Evolutionary conservation across 495 filamentous ascomycete genomes (phyloP).

Genomic region (Penicillium pancosmium): DNA sequence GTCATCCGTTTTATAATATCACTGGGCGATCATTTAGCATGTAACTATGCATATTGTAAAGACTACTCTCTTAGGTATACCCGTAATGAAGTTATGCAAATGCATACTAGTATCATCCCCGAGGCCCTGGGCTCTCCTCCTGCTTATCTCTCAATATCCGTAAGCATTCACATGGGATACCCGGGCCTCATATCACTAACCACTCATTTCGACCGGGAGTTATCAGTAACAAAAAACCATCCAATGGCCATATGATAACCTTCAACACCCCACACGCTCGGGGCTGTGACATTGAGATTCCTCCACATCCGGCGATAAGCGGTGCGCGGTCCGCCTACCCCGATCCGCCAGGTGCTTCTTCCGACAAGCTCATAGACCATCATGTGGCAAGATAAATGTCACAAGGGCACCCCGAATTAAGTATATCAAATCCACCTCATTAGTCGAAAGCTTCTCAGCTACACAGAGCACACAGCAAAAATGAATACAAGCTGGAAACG

Average conservation of each 20-base stretch:
- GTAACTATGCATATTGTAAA: too few species aligned
- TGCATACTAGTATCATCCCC: too few species aligned
- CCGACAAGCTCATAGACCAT: constrained; percentile 5
- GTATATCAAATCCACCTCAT: background rate
- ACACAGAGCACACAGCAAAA: background rate
- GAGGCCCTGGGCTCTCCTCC: too few species aligned
- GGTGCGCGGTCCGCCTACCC: constrained; percentile 22
- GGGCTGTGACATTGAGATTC: background rate
- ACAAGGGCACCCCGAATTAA: background rate
- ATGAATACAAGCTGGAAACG: constrained; percentile 28
- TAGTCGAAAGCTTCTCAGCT: background rate
- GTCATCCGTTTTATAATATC: constrained; percentile 11
- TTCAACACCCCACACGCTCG: background rate
- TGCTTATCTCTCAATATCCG: too few species aligned
- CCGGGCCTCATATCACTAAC: background rate
- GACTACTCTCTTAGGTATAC: too few species aligned
- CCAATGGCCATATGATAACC: too few species aligned
- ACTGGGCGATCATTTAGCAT: too few species aligned
- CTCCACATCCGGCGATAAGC: constrained; percentile 23
- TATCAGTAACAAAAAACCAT: background rate
- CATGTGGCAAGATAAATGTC: constrained; percentile 18
- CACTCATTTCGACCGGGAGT: constrained; percentile 1
- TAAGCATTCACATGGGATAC: background rate
- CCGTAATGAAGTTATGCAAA: too few species aligned
- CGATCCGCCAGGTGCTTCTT: constrained; percentile 20